Percentiles rank a stretch among this genome's conserved stretches.
Evolutionary conservation across 352 stramenopile species (phyloP).

Genomic region (Peronospora tabacina): DNA sequence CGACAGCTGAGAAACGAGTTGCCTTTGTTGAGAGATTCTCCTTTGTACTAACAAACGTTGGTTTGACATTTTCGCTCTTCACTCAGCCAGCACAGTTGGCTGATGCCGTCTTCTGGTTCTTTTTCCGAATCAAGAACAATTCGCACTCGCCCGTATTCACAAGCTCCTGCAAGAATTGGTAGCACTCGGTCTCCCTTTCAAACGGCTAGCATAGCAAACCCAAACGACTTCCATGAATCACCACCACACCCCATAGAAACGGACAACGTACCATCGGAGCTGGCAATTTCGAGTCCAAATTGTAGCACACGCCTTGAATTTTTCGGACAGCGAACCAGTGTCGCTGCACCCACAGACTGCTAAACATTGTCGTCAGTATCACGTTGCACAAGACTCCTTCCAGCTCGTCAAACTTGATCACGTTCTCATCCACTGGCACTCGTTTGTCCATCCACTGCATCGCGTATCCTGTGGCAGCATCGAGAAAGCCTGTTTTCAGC

Average conservation of each 20-base stretch:
- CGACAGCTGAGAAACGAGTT: not conserved
- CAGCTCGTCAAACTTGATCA: constrained; percentile 38
- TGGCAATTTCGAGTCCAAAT: constrained; percentile 69
- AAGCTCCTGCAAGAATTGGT: constrained; percentile 57
- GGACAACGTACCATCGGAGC: constrained; percentile 32
- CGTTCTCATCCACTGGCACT: constrained; percentile 28
- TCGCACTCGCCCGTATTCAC: constrained; percentile 62
- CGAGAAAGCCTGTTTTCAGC: not conserved
- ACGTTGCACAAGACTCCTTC: constrained; percentile 69
- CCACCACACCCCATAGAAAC: not conserved
- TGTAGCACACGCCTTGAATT: constrained; percentile 54
- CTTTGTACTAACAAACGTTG: not conserved
- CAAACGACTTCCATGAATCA: not conserved
- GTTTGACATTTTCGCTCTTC: not conserved
- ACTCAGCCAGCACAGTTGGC: not conserved
- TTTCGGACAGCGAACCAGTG: constrained; percentile 80
- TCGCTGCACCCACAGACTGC: constrained; percentile 49
- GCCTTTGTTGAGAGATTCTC: not conserved
- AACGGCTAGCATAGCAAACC: constrained; percentile 28
- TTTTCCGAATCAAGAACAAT: constrained; percentile 44
- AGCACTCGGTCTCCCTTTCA: constrained; percentile 38
- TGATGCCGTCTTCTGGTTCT: not conserved
- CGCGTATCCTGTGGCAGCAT: constrained; percentile 33
- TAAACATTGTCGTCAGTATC: constrained; percentile 35
- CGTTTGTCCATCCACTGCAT: constrained; percentile 72